These are phyloP conservation scores for Pontederia paniculata DNA, from an alignment of 176 grass and related monocot genomes.

Conservation along the genomic window DNA sequence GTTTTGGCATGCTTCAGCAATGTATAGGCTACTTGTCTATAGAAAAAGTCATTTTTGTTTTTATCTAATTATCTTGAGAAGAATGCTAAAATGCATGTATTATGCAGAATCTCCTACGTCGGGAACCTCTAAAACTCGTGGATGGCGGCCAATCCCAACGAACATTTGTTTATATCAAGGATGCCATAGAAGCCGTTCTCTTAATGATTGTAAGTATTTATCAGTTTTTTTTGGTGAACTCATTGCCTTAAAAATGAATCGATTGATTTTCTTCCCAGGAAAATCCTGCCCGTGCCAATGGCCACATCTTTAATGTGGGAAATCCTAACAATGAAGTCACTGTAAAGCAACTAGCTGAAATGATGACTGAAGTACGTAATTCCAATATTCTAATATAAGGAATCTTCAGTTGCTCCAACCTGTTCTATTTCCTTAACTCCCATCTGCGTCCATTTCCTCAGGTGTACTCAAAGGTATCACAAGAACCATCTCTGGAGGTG, in stretches of 20 bases:
- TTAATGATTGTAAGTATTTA: conserved; percentile 65
- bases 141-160: conserved; percentile 80
- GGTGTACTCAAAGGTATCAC: conserved; percentile 75
- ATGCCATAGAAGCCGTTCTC: conserved; percentile 94
- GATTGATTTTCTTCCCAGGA: conserved; percentile 25
- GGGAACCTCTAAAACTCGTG: conserved; percentile 77
- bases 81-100: not conserved
- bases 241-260: conserved; percentile 1
- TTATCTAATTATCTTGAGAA: conserved; percentile 10
- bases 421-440: no score
- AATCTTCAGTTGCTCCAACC: not conserved
- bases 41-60: not conserved
- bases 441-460: not conserved
- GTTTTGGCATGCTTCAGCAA: conserved; percentile 97
- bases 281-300: conserved; percentile 77
- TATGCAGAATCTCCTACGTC: conserved; percentile 66
- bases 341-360: conserved; percentile 67
- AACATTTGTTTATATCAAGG: conserved; percentile 94
- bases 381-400: not conserved
- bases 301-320: conserved; percentile 86
- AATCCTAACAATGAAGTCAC: conserved; percentile 95
- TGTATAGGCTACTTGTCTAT: conserved; percentile 18
- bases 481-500: conserved; percentile 49
- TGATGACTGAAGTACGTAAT: conserved; percentile 61
- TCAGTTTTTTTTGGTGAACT: not conserved